Base-by-base conservation (phyloP, 1,284 basidiomycete species). In the Anthracocystis panici-leucophaei region DNA sequence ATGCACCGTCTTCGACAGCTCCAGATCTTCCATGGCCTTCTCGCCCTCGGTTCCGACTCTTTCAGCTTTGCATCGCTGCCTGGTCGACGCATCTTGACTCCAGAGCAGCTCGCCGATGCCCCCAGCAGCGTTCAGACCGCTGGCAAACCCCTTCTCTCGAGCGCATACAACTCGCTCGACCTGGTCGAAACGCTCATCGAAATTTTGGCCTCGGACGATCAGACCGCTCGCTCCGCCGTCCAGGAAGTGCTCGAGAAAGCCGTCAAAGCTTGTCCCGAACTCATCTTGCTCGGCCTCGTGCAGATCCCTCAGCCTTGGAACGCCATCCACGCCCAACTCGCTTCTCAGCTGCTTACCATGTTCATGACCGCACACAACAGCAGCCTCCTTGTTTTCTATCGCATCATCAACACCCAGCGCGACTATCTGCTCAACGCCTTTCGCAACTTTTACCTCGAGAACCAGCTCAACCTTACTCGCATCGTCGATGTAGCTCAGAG, bases 401-500 rank as follows among this genome's bases (percentile, higher is more conserved):
- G 94, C 63, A 91, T 99, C 66, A 96, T 93, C 92, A 92, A 95
- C 82, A 92, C 93, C 53, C 91, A 95, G 80, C 92, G 92, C 1
- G 88, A 90, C 0, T 93, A 95, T 82, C 89, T 98, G 53, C 91
- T 94, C 9, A 90, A 91, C 61, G 92, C 93, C 2, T 92, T 99
- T 85, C 90, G 91, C 53, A 93, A 94, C 79, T 95, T 95, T 83
- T 98, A 98, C 86, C 89, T 91, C 55, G 94, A 96, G 82, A 94
- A 91, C 79, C 93, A 94, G 62, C 89, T 94, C 78, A 97, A 98
- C 83, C 92, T 99, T 63, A 94, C 93, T 25, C 90, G 95, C 49
- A 94, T 99, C 53, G 87, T 98, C 54, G 97, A 99, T 82, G 93
- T 99, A 41, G 95, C 94, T 2, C 93, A 95, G 85, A 95, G 97